Percentiles rank a stretch among this genome's conserved stretches.
phyloP scores from a whole-genome alignment of 164 flowering plant species.

The Vitis rupestris region DNA sequence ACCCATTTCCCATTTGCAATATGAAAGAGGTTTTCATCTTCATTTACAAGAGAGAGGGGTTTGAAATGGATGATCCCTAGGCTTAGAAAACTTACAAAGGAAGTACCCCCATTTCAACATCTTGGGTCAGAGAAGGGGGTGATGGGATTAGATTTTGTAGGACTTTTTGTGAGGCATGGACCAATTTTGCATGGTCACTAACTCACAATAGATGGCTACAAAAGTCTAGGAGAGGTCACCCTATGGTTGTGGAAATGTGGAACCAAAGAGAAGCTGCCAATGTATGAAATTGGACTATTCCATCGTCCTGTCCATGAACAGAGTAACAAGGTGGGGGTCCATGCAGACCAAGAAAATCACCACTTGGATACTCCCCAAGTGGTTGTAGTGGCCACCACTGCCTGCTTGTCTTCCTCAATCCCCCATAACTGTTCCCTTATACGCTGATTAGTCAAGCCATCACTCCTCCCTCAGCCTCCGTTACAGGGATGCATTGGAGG shows the following conservation, averaged over 20 bases:
- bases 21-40: not conserved
- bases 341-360: not conserved
- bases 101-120: not conserved
- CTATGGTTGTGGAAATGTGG: slow-evolving; percentile 14
- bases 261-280: slow-evolving; percentile 2
- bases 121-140: not conserved
- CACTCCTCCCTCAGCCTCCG: not conserved
- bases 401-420: slow-evolving; percentile 21
- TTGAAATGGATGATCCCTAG: not conserved
- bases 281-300: not conserved
- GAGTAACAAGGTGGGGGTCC: slow-evolving; percentile 12
- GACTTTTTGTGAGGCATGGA: not conserved
- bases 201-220: not conserved
- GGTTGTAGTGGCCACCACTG: slow-evolving; percentile 18
- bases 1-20: slow-evolving; percentile 8
- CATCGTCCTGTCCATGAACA: slow-evolving; percentile 1
- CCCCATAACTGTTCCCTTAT: slow-evolving; percentile 12
- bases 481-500: not conserved
- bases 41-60: slow-evolving; percentile 1
- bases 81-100: not conserved
- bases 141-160: not conserved
- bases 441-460: slow-evolving; percentile 12
- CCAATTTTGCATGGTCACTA: slow-evolving; percentile 6
- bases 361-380: not conserved
- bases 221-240: slow-evolving; percentile 4